phyloP scores from a whole-genome alignment of 768 basidiomycete genomes.

The Lanmaoa rubissima region DNA sequence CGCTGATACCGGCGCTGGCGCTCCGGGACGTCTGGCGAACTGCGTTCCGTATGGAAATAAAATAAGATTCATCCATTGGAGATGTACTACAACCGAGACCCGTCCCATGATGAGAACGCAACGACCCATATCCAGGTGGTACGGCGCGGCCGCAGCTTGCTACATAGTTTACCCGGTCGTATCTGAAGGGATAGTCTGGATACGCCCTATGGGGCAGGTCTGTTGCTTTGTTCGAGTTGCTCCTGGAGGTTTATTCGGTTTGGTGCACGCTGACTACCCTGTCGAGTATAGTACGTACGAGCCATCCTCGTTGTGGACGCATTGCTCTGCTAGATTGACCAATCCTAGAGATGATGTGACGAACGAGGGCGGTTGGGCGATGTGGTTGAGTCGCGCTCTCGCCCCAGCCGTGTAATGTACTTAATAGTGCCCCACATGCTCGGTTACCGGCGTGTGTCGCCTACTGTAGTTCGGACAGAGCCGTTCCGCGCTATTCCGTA shows the following conservation, averaged over 20 bases:
- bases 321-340: not conserved
- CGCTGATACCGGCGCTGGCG: too few species aligned
- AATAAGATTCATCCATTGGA: not conserved
- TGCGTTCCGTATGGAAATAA: not conserved
- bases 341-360: not conserved
- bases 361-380: not conserved
- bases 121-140: not conserved
- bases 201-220: not conserved
- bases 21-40: too few species aligned
- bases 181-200: not conserved
- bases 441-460: not conserved
- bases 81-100: not conserved
- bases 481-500: not conserved
- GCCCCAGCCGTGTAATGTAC: too few species aligned
- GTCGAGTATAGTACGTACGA: not conserved
- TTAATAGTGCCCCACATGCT: not conserved
- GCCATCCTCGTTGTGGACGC: not conserved
- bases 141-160: not conserved
- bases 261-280: not conserved
- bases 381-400: not conserved
- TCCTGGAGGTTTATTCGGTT: not conserved
- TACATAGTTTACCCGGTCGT: not conserved
- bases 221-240: not conserved
- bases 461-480: not conserved
- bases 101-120: too few species aligned